A percentile compares a stretch with the other conserved stretches of the same genome.
Conservation (phyloP, 106 monocot species). For the Dendrobium officinale region DNA sequence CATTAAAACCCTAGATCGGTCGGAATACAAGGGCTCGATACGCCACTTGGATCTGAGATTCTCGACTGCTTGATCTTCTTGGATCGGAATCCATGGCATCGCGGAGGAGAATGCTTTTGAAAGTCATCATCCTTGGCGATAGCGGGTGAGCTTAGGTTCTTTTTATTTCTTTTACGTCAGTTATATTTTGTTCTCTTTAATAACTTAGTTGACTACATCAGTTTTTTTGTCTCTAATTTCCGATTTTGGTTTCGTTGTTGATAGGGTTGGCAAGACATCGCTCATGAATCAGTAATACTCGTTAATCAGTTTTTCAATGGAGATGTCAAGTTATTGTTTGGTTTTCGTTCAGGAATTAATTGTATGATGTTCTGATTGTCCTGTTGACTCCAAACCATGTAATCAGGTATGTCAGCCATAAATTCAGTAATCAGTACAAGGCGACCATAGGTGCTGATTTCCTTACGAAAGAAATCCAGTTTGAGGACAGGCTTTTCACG, state of each 20-base stretch:
- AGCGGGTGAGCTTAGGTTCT: conserved; percentile 54
- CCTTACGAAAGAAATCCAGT: conserved; percentile 80
- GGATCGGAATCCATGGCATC: conserved; percentile 59
- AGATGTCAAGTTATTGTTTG: not conserved
- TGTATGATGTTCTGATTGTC: not conserved
- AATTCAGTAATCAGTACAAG: conserved; percentile 88
- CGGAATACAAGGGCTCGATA: not conserved
- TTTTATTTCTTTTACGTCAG: not conserved
- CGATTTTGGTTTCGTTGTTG: not conserved
- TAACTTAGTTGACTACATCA: not conserved
- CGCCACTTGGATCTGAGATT: not conserved
- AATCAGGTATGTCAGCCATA: conserved; percentile 70
- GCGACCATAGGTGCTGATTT: conserved; percentile 88
- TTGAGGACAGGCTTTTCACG: conserved; percentile 78
- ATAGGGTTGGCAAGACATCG: conserved; percentile 85
- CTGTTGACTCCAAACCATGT: conserved; percentile 2
- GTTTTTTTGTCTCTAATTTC: conserved; percentile 4
- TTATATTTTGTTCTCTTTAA: not conserved
- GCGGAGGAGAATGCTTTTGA: conserved; percentile 84
- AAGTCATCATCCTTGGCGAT: conserved; percentile 97
- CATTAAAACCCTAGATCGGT: not conserved
- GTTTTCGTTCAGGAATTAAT: conserved; percentile 1
- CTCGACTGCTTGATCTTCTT: not conserved
- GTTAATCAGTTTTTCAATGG: not conserved
- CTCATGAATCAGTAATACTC: conserved; percentile 71